Base-by-base conservation (phyloP, 2,329 filamentous ascomycete species). In the Penicillium sp. region DNA sequence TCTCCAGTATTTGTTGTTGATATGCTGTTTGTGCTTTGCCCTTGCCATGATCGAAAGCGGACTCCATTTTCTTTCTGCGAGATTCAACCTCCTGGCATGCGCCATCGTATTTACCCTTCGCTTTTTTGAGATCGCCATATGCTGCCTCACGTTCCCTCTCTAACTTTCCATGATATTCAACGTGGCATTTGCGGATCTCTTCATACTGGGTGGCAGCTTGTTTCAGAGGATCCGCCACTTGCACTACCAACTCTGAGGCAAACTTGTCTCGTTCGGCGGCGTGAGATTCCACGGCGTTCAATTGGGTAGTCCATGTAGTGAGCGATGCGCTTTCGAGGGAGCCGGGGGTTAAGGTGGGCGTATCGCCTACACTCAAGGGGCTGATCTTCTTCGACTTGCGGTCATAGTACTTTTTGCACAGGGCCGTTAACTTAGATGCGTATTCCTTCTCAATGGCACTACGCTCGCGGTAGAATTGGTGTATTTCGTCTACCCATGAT, bases 401-500 rank as follows among this genome's bases (percentile, higher is more conserved):
- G 70, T 99, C 95, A 71, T 91, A 94, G 79, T 97, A 97, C 75
- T 94, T 97, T 80, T 94, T 96, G 54, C 93, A 94, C 50, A 99
- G 81, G 2, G 86, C 87, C 66, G 85, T 89, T 63, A 99, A 86
- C 76, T 93, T 97, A 62, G 88, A 84, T 68, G 91, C 89, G 75
- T 99, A 97, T 74, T 99, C 95, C 78, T 96, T 97, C 78, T 99
- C 94, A 73, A 99, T 96, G 36, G 81, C 86, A 71, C 91, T 91
- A 57, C 95, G 86, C 76, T 99, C 94, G 63, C 94, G 90, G 81
- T 97, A 99, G 80, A 97, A 99, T 71, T 91, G 87, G 75, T 99
- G 91, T 62, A 99, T 90, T 69, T 99, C 94, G 69, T 97, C 93
- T 58, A 99, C 87, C 93, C 93, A 99, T 64, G 85, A 81, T 73